phyloP scores from a whole-genome alignment of 805 yeast genomes.

The Schwanniomyces yamadae region DNA sequence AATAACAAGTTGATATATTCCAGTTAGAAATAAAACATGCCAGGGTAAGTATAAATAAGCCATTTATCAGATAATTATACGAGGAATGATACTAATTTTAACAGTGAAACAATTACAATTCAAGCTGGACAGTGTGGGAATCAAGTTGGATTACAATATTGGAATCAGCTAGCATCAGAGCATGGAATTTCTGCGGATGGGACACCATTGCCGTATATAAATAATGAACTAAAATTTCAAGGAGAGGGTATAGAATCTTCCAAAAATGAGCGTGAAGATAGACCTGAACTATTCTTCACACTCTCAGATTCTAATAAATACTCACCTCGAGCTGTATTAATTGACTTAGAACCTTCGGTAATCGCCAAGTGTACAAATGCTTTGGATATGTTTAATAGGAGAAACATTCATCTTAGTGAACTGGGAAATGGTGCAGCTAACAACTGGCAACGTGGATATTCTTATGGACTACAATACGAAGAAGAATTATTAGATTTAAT shows the following conservation, averaged over 20 bases:
- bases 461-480: constrained; percentile 62
- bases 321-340: constrained; percentile 82
- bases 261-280: constrained; percentile 47
- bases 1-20: background rate
- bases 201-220: constrained; percentile 38
- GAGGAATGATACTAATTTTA: constrained; percentile 21
- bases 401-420: constrained; percentile 75
- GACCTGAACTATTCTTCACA: constrained; percentile 81
- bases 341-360: constrained; percentile 91
- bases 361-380: constrained; percentile 58
- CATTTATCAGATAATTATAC: background rate
- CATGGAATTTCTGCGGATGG: constrained; percentile 82
- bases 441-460: constrained; percentile 91
- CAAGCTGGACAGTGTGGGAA: constrained; percentile 96
- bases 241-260: constrained; percentile 10
- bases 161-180: constrained; percentile 85
- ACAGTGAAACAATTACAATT: constrained; percentile 64
- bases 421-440: constrained; percentile 94
- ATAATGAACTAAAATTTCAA: constrained; percentile 17
- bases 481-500: constrained; percentile 81
- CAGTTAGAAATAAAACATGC: constrained; percentile 11
- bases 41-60: constrained; percentile 17
- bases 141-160: constrained; percentile 88
- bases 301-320: constrained; percentile 71
- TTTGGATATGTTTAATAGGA: constrained; percentile 72